Evolutionary conservation across 23 red algal genomes (phyloP).

Genomic region (Gracilaria vermiculophylla): DNA sequence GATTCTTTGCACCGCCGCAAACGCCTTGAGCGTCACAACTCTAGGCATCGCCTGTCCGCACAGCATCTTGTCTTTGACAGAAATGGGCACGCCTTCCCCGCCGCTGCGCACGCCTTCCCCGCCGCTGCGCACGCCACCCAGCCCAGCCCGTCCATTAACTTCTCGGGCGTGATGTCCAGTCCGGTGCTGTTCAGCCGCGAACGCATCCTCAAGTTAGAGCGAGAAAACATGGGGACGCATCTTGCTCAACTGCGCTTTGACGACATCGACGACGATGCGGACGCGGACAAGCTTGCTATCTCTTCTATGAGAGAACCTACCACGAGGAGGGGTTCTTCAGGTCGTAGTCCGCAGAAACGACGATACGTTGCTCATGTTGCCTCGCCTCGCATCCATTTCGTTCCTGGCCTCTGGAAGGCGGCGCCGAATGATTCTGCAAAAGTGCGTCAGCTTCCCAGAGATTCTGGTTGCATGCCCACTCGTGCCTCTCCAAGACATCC

Average conservation of each 20-base stretch:
- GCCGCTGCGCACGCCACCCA: background rate
- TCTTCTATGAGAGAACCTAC: conserved; percentile 20
- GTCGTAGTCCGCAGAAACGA: conserved; percentile 41
- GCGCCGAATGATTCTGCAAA: background rate
- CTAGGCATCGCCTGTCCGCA: background rate
- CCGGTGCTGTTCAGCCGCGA: conserved; percentile 21
- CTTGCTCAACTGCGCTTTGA: background rate
- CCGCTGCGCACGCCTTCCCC: background rate
- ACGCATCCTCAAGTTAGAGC: background rate
- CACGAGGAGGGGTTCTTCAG: conserved; percentile 11
- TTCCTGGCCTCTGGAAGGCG: background rate
- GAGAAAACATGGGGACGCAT: background rate
- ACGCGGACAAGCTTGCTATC: background rate
- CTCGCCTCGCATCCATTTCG: conserved; percentile 20
- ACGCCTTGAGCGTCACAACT: background rate
- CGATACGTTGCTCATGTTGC: conserved; percentile 37
- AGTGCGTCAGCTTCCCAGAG: conserved; percentile 27
- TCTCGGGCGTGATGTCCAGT: background rate
- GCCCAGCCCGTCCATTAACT: background rate
- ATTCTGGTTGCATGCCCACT: conserved; percentile 33
- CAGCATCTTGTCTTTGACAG: conserved; percentile 15
- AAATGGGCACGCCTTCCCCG: background rate
- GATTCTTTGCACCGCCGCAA: conserved; percentile 6
- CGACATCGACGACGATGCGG: conserved; percentile 9
- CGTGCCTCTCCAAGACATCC: conserved; percentile 3